These are phyloP conservation scores for Sugiyamaella lignohabitans DNA, from an alignment of 805 yeast genomes.

Conservation along the genomic window DNA sequence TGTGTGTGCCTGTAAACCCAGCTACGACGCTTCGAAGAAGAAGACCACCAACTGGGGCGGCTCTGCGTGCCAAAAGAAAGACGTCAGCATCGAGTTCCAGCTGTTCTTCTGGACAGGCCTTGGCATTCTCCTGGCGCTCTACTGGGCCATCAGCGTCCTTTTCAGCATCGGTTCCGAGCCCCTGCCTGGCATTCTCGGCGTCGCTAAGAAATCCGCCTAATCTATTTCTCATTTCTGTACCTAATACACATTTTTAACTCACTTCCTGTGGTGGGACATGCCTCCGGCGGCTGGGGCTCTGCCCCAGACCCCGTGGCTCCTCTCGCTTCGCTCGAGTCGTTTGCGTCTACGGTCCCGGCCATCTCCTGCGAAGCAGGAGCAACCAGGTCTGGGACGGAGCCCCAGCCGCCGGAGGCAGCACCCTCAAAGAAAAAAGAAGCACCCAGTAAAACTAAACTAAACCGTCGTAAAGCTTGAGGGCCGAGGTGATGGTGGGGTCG, in stretches of 20 bases:
- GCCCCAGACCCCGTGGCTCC: not conserved
- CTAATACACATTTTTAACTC: not conserved
- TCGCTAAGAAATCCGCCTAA: slow-evolving; percentile 35
- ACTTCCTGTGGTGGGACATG: too few relatives aligned
- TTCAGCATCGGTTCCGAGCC: slow-evolving; percentile 50
- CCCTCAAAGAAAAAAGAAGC: too few relatives aligned
- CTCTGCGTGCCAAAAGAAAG: slow-evolving; percentile 57
- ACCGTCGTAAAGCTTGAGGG: slow-evolving; percentile 76
- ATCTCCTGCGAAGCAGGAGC: not conserved
- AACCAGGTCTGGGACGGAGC: not conserved
- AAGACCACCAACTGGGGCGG: slow-evolving; percentile 37
- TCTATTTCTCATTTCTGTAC: too few relatives aligned
- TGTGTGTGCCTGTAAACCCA: slow-evolving; percentile 32
- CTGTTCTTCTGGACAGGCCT: slow-evolving; percentile 62
- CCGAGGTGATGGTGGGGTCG: slow-evolving; percentile 69
- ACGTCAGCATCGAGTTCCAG: slow-evolving; percentile 59
- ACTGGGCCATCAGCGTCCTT: slow-evolving; percentile 48
- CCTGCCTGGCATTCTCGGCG: slow-evolving; percentile 62
- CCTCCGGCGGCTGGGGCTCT: slow-evolving; percentile 1
- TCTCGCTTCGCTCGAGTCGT: too few relatives aligned
- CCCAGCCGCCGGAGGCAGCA: not conserved
- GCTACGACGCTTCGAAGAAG: slow-evolving; percentile 27
- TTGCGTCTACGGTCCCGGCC: too few relatives aligned
- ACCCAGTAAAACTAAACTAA: slow-evolving; percentile 47
- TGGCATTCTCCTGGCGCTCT: slow-evolving; percentile 41